Evolutionary conservation across 805 yeast species (phyloP), one percentile per base, ranked within the genome.

Genomic region (Yamadazyma paraphyllophila): DNA sequence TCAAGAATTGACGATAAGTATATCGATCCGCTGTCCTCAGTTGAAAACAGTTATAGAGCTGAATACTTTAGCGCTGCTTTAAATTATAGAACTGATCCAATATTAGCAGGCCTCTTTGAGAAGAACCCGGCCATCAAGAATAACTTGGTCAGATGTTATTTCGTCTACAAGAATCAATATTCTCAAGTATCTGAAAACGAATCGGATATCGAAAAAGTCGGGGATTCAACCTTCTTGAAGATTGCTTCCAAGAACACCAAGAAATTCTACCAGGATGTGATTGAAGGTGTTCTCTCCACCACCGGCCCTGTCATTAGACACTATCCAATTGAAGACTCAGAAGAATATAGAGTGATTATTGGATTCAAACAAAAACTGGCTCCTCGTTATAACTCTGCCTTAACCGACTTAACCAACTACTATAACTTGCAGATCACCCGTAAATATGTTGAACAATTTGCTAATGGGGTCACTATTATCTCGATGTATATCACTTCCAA

Each of bases 281-380:
- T 91, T 61, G 65, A 73, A 40, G 79, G 83, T 57, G 90, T 83
- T n/a, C 73, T 77, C 45, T 69, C 71, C 49, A 81, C 92, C 50
- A 83, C 89, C 42, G 98, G 98, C 46, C 97, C 98, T 14, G 95
- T 90, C 24, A 89, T 94, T 59, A 91, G 85, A 67, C 88, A 89
- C 60, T 84, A 82, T 57, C 84, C 92, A 48, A 74, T 88, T 45
- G 89, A 87, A 55, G 84, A 85, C 53, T 74, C 84, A 8, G 85
- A 84, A 49, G 98, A 92, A 67, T 85, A 86, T 61, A 78, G 98
- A 61, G 81, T 92, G 49, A 81, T 94, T 40, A 85, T 94, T 58
- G 98, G 96, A 38, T 92, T 79, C 71, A 85, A 83, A 57, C 90
- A 86, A 63, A 82, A 83, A 51, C 75, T 96, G 20, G 84, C 97